Conservation (phyloP, 2,329 filamentous ascomycete species). For the Pseudogymnoascus sp. region DNA sequence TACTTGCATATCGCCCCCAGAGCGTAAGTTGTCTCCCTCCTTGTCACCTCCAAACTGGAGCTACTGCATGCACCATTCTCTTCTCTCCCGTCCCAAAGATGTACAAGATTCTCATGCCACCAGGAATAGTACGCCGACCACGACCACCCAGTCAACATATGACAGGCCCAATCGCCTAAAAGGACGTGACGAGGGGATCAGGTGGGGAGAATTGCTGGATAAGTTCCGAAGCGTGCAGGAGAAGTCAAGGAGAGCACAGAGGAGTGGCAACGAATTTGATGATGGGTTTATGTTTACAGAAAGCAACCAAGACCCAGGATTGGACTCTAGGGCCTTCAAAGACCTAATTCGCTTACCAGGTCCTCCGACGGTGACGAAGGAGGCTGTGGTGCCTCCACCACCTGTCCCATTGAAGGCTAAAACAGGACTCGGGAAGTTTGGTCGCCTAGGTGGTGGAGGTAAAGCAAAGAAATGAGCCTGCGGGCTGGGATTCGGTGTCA, state of each 20-base stretch:
- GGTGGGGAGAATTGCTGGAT: slow-evolving; percentile 87
- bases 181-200: slow-evolving; percentile 75
- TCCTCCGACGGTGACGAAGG: slow-evolving; percentile 42
- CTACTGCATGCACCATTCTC: background rate
- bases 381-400: slow-evolving; percentile 27
- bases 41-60: slow-evolving; percentile 13
- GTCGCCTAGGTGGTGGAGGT: slow-evolving; percentile 63
- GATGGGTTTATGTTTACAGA: slow-evolving; percentile 45
- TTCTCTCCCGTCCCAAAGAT: slow-evolving; percentile 3
- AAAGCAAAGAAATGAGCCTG: slow-evolving; percentile 10
- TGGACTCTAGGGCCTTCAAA: slow-evolving; percentile 32
- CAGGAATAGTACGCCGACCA: slow-evolving; percentile 36
- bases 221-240: slow-evolving; percentile 93
- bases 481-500: background rate
- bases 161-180: slow-evolving; percentile 71
- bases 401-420: slow-evolving; percentile 48
- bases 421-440: slow-evolving; percentile 60
- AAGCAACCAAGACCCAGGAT: slow-evolving; percentile 25
- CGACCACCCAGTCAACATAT: slow-evolving; percentile 49
- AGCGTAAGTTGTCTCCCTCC: slow-evolving; percentile 51
- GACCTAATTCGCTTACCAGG: slow-evolving; percentile 28
- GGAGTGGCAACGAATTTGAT: slow-evolving; percentile 40
- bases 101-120: background rate
- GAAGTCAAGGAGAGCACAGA: slow-evolving; percentile 63
- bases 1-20: slow-evolving; percentile 78